Base-by-base conservation (phyloP, 2,329 filamentous ascomycete species). In the Fusarium sambucinum region DNA sequence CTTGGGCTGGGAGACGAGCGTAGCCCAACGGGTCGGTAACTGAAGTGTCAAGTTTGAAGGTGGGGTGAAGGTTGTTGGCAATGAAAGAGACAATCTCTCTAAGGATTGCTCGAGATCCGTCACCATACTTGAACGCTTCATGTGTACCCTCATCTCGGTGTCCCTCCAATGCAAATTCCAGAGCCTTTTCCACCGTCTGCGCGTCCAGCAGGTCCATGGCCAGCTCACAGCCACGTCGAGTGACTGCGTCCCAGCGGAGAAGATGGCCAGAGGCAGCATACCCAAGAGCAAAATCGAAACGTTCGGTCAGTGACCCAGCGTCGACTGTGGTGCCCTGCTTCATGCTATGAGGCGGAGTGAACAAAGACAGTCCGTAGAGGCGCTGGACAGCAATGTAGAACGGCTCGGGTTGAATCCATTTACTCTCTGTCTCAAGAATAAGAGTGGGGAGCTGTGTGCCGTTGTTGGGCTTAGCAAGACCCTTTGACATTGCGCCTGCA, bases 181-280 rank as follows among this genome's bases (percentile, higher is more conserved):
- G 76, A 3, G 83, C 87, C 19, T 80, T 81, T 69, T 90, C 87
- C 16, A 92, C 69, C 0, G 86, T 91, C 53, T 87, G 82, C 89
- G 89, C 92, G 62, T 82, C 83, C 41, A 92, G 73, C 6, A 88
- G 81, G 53, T 83, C 81, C 35, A 83, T 80, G 2, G 88, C 88
- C 63, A 90, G 83, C 47, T 88, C 85, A 27, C 90, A 79, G 35
- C 89, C 90, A 35, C 87, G 85, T 45, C 82, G 77, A 13, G 85
- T 80, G 27, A 92, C 83, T 25, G 83, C 82, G 4, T 80, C 81
- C 73, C 90, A 84, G 40, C 82, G 80, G 17, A 92, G 80, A 38
- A 87, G 79, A 50, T 86, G 81, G 1, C 89, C 90, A 7, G 88
- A 86, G 27, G 89, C 88, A 45, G 89, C 85, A 72, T 91, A 91